Conservation (phyloP, 1,284 basidiomycete genomes). For the Abortiporus biennis region DNA sequence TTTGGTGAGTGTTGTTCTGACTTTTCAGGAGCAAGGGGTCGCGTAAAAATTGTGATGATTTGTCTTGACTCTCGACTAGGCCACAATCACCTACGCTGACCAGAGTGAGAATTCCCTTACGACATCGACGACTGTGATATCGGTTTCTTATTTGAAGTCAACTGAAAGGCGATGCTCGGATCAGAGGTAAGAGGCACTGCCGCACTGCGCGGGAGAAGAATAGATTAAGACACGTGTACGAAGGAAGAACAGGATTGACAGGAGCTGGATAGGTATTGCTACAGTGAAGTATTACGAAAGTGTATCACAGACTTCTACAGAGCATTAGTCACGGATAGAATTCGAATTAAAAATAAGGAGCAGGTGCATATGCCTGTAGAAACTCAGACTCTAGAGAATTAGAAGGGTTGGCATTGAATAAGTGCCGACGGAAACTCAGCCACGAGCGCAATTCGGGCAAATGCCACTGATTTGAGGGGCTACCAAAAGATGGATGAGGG, state of each 20-base stretch:
- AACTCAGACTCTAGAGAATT: neutral
- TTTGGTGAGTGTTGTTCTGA: constrained; percentile 1
- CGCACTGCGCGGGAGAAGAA: no score
- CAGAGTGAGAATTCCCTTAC: no score
- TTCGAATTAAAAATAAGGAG: neutral
- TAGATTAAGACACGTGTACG: no score
- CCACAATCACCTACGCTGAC: no score
- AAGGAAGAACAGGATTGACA: no score
- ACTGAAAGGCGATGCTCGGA: no score
- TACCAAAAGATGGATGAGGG: constrained; percentile 1
- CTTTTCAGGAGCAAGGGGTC: no score
- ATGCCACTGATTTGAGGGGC: constrained; percentile 12
- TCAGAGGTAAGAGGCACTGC: no score
- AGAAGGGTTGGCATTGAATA: neutral
- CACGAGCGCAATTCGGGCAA: constrained; percentile 10
- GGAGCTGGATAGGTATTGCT: neutral
- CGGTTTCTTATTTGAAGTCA: no score
- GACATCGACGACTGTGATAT: no score
- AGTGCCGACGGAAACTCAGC: neutral
- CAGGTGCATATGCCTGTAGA: neutral
- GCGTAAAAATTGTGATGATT: no score
- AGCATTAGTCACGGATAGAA: neutral
- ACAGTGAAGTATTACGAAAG: neutral
- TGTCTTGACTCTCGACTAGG: no score
- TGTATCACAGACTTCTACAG: neutral